These are phyloP conservation scores for Avena insularis DNA, from an alignment of 176 grass and related monocot species.

Conservation along the genomic window DNA sequence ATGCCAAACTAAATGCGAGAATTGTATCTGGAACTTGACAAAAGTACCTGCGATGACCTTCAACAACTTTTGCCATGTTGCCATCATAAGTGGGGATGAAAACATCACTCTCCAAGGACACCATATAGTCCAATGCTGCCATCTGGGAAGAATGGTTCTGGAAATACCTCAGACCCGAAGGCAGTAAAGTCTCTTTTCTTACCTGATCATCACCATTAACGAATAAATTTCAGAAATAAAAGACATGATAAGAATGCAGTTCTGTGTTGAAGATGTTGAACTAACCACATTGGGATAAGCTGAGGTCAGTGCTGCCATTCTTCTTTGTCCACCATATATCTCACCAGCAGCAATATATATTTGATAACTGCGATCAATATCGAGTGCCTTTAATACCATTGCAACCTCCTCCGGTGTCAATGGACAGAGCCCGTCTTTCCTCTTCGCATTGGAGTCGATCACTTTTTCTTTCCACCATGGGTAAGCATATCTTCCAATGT, in stretches of 20 bases:
- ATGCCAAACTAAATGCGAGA: background rate
- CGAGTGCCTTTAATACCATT: constrained; percentile 74
- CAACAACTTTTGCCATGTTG: constrained; percentile 94
- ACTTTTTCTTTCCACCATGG: constrained; percentile 99
- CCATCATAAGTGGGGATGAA: constrained; percentile 95
- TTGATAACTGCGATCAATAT: constrained; percentile 69
- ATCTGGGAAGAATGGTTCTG: constrained; percentile 98
- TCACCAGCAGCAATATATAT: constrained; percentile 96
- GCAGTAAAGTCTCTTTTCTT: constrained; percentile 85
- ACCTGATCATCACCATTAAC: constrained; percentile 54
- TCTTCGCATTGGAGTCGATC: constrained; percentile 74
- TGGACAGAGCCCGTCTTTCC: constrained; percentile 87
- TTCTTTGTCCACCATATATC: constrained; percentile 88
- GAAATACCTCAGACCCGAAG: constrained; percentile 70
- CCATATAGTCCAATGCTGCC: constrained; percentile 98
- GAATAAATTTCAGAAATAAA: constrained; percentile 27
- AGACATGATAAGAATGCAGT: constrained; percentile 27
- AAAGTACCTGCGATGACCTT: constrained; percentile 92
- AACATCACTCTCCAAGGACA: constrained; percentile 85
- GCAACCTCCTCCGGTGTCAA: constrained; percentile 93
- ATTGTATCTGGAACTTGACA: constrained; percentile 21
- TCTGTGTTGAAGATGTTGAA: constrained; percentile 40
- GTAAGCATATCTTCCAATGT: constrained; percentile 80
- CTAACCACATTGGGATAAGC: constrained; percentile 87
- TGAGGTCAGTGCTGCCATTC: constrained; percentile 77